These are phyloP conservation scores for Pseudohalonectria lignicola DNA, from an alignment of 2,329 filamentous ascomycete species.

Conservation along the genomic window DNA sequence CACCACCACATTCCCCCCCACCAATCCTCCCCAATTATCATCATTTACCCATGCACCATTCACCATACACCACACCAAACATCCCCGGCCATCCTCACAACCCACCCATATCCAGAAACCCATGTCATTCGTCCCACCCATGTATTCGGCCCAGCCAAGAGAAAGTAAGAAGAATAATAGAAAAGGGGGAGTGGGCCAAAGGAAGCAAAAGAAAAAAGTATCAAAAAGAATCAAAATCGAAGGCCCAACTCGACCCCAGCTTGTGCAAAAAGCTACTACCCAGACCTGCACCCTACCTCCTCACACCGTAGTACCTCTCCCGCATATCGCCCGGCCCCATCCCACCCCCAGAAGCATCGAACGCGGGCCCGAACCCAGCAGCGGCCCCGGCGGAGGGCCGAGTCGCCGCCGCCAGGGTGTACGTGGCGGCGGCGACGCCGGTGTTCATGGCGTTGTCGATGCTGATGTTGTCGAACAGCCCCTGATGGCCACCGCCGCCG, in stretches of 20 bases:
- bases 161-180: background rate
- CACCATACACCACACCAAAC: too few species aligned
- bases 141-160: background rate
- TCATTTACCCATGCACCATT: too few species aligned
- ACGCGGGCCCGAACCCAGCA: constrained; percentile 7
- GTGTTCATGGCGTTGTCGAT: constrained; percentile 16
- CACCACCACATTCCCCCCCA: too few species aligned
- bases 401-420: constrained; percentile 14
- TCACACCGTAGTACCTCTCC: constrained; percentile 11
- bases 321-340: constrained; percentile 5
- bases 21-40: too few species aligned
- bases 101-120: too few species aligned
- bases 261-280: too few species aligned
- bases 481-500: constrained; percentile 4
- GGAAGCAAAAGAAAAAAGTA: background rate
- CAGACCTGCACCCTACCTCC: too few species aligned
- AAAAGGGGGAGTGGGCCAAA: background rate
- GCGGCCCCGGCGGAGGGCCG: constrained; percentile 11
- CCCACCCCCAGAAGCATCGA: too few species aligned
- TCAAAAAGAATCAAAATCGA: background rate
- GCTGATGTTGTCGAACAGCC: constrained; percentile 15
- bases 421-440: constrained; percentile 9
- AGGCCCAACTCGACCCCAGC: too few species aligned
- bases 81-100: too few species aligned
- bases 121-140: too few species aligned